phyloP scores from a whole-genome alignment of 257 asterid species.

The Nicotiana otophora region DNA sequence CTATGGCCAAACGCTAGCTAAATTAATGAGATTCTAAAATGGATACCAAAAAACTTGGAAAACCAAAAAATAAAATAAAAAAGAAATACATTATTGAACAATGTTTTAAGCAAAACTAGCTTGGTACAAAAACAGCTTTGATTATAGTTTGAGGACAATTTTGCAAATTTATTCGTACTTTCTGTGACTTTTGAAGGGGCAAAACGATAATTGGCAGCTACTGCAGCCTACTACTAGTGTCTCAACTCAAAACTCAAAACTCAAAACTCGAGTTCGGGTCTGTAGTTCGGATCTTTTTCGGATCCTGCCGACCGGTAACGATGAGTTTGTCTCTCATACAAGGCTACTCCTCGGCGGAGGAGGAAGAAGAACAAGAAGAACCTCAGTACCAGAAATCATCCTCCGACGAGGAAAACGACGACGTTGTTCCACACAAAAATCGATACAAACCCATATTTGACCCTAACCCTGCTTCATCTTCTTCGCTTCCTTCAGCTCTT shows the following conservation, averaged over 20 bases:
- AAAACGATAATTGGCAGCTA: not conserved
- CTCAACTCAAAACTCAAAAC: not conserved
- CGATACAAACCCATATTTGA: slow-evolving; percentile 65
- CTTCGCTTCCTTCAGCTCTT: slow-evolving; percentile 77
- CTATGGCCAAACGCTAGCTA: too few species aligned
- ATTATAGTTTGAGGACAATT: not conserved
- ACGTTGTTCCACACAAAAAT: slow-evolving; percentile 22
- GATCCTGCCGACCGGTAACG: not conserved
- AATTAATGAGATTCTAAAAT: too few species aligned
- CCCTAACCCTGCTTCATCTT: slow-evolving; percentile 66
- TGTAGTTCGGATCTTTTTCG: not conserved
- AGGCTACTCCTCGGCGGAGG: slow-evolving; percentile 89
- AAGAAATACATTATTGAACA: too few species aligned
- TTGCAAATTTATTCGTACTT: not conserved
- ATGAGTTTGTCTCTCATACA: slow-evolving; percentile 93
- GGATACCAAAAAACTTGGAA: too few species aligned
- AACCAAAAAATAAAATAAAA: too few species aligned
- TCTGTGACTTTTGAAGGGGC: not conserved
- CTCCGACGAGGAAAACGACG: slow-evolving; percentile 33
- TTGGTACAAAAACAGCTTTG: too few species aligned
- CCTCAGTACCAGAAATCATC: slow-evolving; percentile 30
- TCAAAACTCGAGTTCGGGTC: not conserved
- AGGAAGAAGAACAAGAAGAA: slow-evolving; percentile 34
- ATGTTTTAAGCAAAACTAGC: too few species aligned
- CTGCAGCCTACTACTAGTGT: not conserved